Base-by-base conservation (phyloP, 495 filamentous ascomycete genomes). In the Trichoderma gamsii region DNA sequence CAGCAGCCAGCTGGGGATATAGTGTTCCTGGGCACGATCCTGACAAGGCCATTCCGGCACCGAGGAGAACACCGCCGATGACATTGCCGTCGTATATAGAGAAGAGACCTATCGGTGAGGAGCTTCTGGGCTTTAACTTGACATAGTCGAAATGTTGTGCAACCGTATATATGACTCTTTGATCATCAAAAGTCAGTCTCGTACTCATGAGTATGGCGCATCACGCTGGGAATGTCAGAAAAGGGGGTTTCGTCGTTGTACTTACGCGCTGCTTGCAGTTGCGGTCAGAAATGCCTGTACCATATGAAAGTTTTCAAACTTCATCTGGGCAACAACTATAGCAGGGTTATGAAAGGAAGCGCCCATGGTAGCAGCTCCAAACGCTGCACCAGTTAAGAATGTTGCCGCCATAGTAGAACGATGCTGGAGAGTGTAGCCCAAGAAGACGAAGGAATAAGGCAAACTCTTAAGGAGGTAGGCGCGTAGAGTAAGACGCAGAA, bases 21-120 rank as follows among this genome's bases (percentile, higher is more conserved):
- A 85, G 78, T 13, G 84, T 86, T 4, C 85, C 85, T 0, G 85
- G 84, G 68, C 85, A 88, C 0, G 85, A 79, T 32, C 84, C 85
- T 1, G 85, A 79, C 25, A 86, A 73, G 35, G 81, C 75, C 83
- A 87, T 82, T 68, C 85, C 85, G 1, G 78, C 65, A 51, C 86
- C 85, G 44, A 87, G 73, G 13, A 88, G 75, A 6, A 71, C 64
- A 41, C 85, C 85, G 67, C 85, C 86, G 71, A 87, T 69, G 69
- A 87, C 71, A 72, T 88, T 87, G 65, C 83, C 84, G 72, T 85
- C 83, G 70, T 81, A 81, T 15, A 68, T 67, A 4, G 72, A 69
- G 70, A 84, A 78, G 65, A 81, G 69, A 65, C 72, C 72, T 21
- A 85, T 46, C 43, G 79, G 71, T 64, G 79, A 76, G 71, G 69